Evolutionary conservation across 768 basidiomycete genomes (phyloP).

Genomic region (Macrolepiota fuliginosa): DNA sequence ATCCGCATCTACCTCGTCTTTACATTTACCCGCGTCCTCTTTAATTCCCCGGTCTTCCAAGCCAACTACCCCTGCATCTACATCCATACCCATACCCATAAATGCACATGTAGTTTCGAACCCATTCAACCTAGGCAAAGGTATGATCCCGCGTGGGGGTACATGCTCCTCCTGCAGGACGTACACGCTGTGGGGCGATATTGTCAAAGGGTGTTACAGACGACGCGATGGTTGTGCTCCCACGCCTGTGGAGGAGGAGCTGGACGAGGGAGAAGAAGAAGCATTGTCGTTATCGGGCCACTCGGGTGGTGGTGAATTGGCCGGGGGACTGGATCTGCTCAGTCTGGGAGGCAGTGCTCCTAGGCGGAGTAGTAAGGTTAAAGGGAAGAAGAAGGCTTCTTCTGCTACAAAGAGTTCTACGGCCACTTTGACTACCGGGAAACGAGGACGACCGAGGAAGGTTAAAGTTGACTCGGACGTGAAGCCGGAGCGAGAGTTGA

Average conservation of each 20-base stretch:
- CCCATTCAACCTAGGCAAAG: constrained; percentile 7
- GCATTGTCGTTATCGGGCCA: too few species aligned
- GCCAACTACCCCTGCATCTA: constrained; percentile 13
- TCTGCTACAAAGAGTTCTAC: too few species aligned
- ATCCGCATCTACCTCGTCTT: background rate
- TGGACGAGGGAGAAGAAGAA: background rate
- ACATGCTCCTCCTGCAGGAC: constrained; percentile 47
- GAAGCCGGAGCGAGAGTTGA: background rate
- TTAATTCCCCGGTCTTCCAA: too few species aligned
- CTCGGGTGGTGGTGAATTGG: background rate
- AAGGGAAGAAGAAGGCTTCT: background rate
- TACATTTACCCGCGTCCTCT: constrained; percentile 7
- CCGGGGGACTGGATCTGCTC: background rate
- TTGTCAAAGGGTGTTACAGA: constrained; percentile 61
- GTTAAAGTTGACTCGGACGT: background rate
- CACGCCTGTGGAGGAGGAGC: constrained; percentile 23
- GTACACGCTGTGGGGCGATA: constrained; percentile 69
- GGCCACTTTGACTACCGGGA: background rate
- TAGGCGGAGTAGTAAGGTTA: background rate
- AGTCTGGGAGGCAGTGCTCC: background rate
- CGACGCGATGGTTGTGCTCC: constrained; percentile 35
- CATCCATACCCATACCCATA: background rate
- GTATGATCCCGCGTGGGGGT: constrained; percentile 62
- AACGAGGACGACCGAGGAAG: background rate
- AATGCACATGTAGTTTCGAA: background rate